phyloP scores from a whole-genome alignment of 1,284 basidiomycete species.

The Amylostereum areolatum region DNA sequence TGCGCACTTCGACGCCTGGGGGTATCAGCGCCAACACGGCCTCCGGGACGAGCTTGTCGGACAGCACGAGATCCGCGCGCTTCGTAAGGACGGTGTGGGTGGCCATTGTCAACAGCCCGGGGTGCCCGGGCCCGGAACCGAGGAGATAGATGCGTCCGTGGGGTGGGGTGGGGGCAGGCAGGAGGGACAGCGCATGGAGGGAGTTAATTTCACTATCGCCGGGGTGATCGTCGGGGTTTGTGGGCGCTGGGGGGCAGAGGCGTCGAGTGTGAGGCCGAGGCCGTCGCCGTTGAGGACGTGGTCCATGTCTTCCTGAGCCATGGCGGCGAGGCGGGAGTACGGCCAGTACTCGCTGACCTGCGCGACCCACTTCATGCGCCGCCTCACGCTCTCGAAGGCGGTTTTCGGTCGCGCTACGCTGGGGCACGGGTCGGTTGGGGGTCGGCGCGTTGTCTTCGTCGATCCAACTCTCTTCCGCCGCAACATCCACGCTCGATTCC shows the following conservation, averaged over 20 bases:
- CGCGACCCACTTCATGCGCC: conserved; percentile 84
- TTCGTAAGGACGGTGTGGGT: conserved; percentile 78
- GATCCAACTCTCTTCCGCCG: conserved; percentile 32
- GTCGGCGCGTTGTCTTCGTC: conserved; percentile 58
- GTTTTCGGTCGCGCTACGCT: conserved; percentile 54
- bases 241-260: not conserved
- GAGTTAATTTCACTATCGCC: conserved; percentile 15
- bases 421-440: conserved; percentile 78
- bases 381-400: conserved; percentile 41
- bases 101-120: conserved; percentile 84
- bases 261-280: conserved; percentile 13
- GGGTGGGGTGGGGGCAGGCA: conserved; percentile 23
- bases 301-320: conserved; percentile 69
- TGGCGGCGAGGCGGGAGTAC: conserved; percentile 66
- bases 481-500: conserved; percentile 17
- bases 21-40: conserved; percentile 89
- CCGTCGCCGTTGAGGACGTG: conserved; percentile 46
- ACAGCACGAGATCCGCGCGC: conserved; percentile 81
- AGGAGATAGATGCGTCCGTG: conserved; percentile 80
- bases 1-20: conserved; percentile 60
- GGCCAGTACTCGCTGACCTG: conserved; percentile 96
- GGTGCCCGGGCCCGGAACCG: conserved; percentile 93
- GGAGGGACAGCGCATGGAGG: conserved; percentile 23
- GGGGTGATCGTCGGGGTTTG: not conserved
- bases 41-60: conserved; percentile 95